These are phyloP conservation scores for Claviceps quebecensis DNA, from an alignment of 2,329 filamentous ascomycete genomes.

Conservation along the genomic window DNA sequence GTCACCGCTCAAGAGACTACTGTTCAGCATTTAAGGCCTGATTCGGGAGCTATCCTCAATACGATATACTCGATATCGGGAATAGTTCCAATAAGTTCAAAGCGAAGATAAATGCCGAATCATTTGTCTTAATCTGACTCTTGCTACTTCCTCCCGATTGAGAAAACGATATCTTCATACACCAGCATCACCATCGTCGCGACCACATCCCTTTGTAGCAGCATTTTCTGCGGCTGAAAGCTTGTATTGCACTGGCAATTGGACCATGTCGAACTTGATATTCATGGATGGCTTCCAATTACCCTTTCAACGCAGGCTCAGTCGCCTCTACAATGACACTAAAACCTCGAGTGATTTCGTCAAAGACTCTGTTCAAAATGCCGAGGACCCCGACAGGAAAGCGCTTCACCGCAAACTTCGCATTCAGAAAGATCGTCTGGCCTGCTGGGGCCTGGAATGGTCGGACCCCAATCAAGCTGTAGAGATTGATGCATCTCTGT, in stretches of 20 bases:
- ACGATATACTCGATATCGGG: no score
- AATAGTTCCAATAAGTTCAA: no score
- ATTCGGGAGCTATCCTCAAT: no score
- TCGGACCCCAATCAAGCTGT: constrained; percentile 55
- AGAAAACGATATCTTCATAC: no score
- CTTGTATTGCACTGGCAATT: background rate
- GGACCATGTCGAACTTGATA: constrained; percentile 35
- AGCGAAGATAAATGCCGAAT: no score
- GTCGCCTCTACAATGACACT: constrained; percentile 66
- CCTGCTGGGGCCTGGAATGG: constrained; percentile 73
- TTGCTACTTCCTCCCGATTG: no score
- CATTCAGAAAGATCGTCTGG: constrained; percentile 66
- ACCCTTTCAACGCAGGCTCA: constrained; percentile 49
- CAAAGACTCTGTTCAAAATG: constrained; percentile 47
- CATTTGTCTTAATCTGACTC: no score
- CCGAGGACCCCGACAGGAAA: constrained; percentile 55
- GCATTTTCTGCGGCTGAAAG: no score
- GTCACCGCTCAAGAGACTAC: no score
- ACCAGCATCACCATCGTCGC: no score
- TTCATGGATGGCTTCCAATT: constrained; percentile 37
- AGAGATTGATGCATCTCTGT: constrained; percentile 57
- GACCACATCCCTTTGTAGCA: no score
- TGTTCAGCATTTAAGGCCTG: no score
- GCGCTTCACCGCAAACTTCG: constrained; percentile 61
- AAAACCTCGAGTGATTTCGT: constrained; percentile 66